These are phyloP conservation scores for Boletus reticulatus DNA, from an alignment of 768 basidiomycete species.

Conservation along the genomic window DNA sequence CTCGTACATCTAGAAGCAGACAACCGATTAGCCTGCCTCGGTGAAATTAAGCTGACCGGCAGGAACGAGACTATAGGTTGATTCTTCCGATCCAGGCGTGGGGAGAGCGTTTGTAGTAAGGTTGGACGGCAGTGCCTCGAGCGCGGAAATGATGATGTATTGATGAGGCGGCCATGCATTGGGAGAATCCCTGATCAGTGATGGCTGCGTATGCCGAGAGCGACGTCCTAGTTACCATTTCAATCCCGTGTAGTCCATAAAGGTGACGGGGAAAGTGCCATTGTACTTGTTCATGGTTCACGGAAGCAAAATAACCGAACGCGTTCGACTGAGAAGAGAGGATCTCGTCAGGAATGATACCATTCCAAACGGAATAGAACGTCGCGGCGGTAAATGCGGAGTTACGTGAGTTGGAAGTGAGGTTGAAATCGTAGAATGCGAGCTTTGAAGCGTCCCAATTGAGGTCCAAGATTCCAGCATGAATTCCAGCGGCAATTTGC, in stretches of 20 bases:
- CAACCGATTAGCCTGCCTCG: slow-evolving; percentile 36
- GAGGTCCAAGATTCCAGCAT: slow-evolving; percentile 67
- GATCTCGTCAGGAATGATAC: slow-evolving; percentile 76
- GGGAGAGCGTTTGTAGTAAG: slow-evolving; percentile 58
- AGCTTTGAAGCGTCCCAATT: slow-evolving; percentile 80
- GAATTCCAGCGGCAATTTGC: slow-evolving; percentile 49
- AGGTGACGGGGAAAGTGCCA: slow-evolving; percentile 82
- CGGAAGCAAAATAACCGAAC: slow-evolving; percentile 67
- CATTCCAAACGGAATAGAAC: slow-evolving; percentile 86
- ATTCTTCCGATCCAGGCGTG: slow-evolving; percentile 45
- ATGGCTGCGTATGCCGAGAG: too few relatives aligned
- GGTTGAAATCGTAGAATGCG: slow-evolving; percentile 89
- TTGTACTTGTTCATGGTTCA: slow-evolving; percentile 82
- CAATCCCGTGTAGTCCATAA: slow-evolving; percentile 41
- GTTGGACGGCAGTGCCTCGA: slow-evolving; percentile 71
- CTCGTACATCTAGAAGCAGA: too few relatives aligned
- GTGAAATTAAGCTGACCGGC: slow-evolving; percentile 70
- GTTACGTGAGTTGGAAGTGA: slow-evolving; percentile 63
- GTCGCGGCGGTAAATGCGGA: slow-evolving; percentile 68
- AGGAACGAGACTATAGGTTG: slow-evolving; percentile 69
- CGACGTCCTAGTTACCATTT: too few relatives aligned
- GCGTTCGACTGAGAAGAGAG: slow-evolving; percentile 49
- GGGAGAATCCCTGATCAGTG: slow-evolving; percentile 33
- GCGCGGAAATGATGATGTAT: slow-evolving; percentile 75
- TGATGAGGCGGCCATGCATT: slow-evolving; percentile 89